phyloP scores from a whole-genome alignment of 1,284 basidiomycete genomes.

The Trametes hirsuta region DNA sequence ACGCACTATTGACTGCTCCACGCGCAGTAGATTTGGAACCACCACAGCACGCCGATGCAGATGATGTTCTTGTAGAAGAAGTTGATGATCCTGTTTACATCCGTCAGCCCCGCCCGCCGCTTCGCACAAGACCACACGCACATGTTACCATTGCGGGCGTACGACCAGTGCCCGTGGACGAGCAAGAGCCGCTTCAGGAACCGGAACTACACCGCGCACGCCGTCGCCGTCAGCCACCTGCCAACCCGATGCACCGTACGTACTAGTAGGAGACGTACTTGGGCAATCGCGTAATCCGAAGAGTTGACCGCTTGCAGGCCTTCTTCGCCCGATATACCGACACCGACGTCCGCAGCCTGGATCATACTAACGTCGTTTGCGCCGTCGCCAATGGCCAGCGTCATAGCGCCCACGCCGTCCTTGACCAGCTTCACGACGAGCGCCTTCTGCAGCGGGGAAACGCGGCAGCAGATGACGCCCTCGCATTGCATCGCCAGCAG shows the following conservation, averaged over 20 bases:
- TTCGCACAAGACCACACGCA: constrained; percentile 38
- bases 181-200: constrained; percentile 89
- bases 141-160: constrained; percentile 94
- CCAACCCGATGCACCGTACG: background rate
- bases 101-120: background rate
- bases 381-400: constrained; percentile 94
- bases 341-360: constrained; percentile 93
- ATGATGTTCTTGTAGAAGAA: constrained; percentile 99
- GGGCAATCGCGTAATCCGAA: constrained; percentile 95
- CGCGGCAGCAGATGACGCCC: constrained; percentile 96
- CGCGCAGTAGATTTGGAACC: constrained; percentile 97
- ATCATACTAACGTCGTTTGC: constrained; percentile 97
- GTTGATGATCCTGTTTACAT: constrained; percentile 77
- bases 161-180: constrained; percentile 98
- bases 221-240: background rate
- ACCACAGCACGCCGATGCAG: constrained; percentile 94
- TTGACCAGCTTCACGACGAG: constrained; percentile 91
- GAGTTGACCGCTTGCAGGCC: constrained; percentile 97
- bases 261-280: constrained; percentile 50
- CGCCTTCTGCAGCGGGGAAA: constrained; percentile 96
- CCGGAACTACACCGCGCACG: constrained; percentile 66
- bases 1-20: constrained; percentile 95
- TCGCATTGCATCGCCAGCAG: constrained; percentile 88
- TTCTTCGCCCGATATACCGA: constrained; percentile 96
- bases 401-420: constrained; percentile 89